phyloP scores from a whole-genome alignment of 2,329 filamentous ascomycete genomes.

The Phaeophleospora eucalypticola region DNA sequence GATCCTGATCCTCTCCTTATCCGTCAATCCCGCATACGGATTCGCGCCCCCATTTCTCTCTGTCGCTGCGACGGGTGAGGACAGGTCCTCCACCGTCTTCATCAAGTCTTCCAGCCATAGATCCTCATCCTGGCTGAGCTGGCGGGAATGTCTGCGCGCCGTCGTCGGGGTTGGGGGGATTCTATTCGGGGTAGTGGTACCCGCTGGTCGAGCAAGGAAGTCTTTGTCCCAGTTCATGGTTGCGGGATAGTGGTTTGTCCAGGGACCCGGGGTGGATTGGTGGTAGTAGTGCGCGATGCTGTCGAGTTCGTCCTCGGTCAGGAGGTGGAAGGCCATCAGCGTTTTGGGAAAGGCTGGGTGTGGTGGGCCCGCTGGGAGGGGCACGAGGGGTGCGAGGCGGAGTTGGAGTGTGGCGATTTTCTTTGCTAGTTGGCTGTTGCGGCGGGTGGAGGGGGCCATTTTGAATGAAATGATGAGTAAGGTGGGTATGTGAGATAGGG shows the following conservation, averaged over 20 bases:
- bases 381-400: conserved; percentile 61
- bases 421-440: conserved; percentile 44
- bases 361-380: conserved; percentile 53
- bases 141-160: conserved; percentile 13
- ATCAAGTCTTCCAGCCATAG: conserved; percentile 27
- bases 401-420: conserved; percentile 66
- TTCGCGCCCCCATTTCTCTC: conserved; percentile 13
- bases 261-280: conserved; percentile 58
- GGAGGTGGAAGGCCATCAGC: conserved; percentile 68
- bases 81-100: conserved; percentile 36
- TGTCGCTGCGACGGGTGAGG: conserved; percentile 1
- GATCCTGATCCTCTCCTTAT: conserved; percentile 40
- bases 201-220: conserved; percentile 30
- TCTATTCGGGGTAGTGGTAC: conserved; percentile 6
- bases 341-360: conserved; percentile 63
- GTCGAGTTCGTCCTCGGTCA: conserved; percentile 68
- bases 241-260: conserved; percentile 60
- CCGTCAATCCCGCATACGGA: conserved; percentile 31
- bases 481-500: neutral
- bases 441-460: conserved; percentile 32
- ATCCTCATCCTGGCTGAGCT: conserved; percentile 19
- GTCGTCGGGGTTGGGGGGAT: conserved; percentile 1
- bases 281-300: conserved; percentile 68
- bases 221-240: conserved; percentile 59
- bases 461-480: neutral